Evolutionary conservation across 768 basidiomycete genomes (phyloP), one percentile per base, ranked within the genome.

Genomic region (Rhizopogon vulgaris): DNA sequence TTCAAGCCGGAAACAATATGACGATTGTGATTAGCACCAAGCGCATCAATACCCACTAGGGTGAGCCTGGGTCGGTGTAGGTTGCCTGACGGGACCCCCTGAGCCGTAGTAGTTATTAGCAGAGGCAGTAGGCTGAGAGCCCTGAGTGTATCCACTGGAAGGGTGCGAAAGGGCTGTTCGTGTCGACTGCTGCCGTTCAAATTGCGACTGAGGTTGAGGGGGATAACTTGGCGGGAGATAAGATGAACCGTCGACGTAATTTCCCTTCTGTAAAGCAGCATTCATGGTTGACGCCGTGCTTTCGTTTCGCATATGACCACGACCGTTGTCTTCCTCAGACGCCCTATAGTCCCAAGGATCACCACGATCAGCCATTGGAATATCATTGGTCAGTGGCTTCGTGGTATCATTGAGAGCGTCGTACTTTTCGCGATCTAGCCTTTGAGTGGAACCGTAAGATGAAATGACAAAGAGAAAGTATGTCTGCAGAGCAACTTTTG

Each of bases 391-490:
- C 52, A 81, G 65, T 43, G 78, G 75, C 56, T 73, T 73, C 11
- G 74, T 71, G 3, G 80, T 68, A 57, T 84, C 84, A 63, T 83
- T 83, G 52, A 90, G 74, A 24, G 81, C 79, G 61, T 87, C 83
- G 61, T 90, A 94, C 60, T 86, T 83, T 56, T 79, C 79, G 63
- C 92, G 90, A 60, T 93, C 91, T n/a, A 73, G 74, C 28, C 82
- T 82, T 67, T 95, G 93, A 11, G 79, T 76, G 15, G 73, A 69
- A 25, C 84, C 79, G 66, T 93, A 96, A 2, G 83, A 83, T 8
- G 77, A 74, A 27, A 82, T 60, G 24, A 84, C 68, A 42, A 73
- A 52, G 51, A 70, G 66, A 43, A 78, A 60, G 59, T 82, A 81
- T 27, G 59, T 57, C 90, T 89, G 48, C 30, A 42, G 45, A 12